Evolutionary conservation across 2,329 filamentous ascomycete species (phyloP).

Genomic region (Colletotrichum paranaense): DNA sequence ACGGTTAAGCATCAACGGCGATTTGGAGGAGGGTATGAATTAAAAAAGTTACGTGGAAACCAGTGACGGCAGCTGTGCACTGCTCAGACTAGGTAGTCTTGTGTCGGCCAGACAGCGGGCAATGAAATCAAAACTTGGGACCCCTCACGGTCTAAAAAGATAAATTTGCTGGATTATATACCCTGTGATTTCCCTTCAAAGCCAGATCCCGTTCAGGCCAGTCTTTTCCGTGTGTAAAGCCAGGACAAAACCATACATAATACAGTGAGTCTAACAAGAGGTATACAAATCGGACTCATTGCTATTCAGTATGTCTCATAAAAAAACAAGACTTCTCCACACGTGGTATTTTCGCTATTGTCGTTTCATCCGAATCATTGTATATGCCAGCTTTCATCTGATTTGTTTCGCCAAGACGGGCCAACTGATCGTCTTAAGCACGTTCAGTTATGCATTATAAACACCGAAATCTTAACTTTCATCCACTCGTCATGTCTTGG

Average conservation of each 20-base stretch:
- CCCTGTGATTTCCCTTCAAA: background rate
- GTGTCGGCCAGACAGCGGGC: background rate
- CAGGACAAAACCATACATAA: too few species aligned
- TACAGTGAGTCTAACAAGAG: too few species aligned
- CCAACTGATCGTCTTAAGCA: conserved; percentile 29
- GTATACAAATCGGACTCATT: background rate
- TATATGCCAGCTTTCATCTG: conserved; percentile 15
- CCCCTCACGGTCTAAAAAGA: background rate
- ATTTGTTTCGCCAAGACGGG: conserved; percentile 15
- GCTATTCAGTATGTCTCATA: background rate
- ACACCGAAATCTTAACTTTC: background rate
- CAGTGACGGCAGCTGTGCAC: background rate
- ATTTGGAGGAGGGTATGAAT: conserved; percentile 11
- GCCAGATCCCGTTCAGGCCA: too few species aligned
- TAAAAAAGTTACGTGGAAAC: conserved; percentile 16
- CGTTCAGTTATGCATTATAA: background rate
- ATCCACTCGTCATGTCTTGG: conserved; percentile 11
- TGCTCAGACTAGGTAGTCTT: background rate
- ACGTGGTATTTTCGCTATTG: conserved; percentile 7
- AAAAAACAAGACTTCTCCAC: background rate
- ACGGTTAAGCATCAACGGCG: conserved; percentile 26
- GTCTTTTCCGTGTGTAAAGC: too few species aligned
- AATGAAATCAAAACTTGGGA: background rate
- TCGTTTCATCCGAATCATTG: conserved; percentile 20
- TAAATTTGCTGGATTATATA: background rate